These are phyloP conservation scores for Gynostemma pentaphyllum DNA, from an alignment of 306 rosid species.

Conservation along the genomic window DNA sequence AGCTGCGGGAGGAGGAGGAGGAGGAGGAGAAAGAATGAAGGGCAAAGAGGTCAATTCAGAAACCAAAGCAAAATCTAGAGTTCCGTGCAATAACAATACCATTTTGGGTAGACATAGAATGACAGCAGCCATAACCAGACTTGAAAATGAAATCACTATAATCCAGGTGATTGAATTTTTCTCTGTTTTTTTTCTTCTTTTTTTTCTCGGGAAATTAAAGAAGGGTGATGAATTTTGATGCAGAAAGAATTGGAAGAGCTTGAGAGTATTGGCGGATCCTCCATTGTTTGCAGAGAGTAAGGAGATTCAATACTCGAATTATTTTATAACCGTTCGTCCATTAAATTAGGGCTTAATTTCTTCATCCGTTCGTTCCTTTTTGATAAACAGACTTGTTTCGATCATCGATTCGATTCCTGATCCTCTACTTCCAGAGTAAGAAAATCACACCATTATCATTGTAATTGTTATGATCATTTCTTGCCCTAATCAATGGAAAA, in stretches of 20 bases:
- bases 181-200: background rate
- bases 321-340: too few relatives aligned
- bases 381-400: conserved; percentile 61
- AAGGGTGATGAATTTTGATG: conserved; percentile 10
- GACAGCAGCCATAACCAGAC: conserved; percentile 57
- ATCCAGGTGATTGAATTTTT: conserved; percentile 39
- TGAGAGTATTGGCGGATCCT: conserved; percentile 51
- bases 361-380: background rate
- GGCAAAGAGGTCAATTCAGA: background rate
- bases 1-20: too few relatives aligned
- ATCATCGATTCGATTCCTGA: conserved; percentile 54
- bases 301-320: too few relatives aligned
- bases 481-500: background rate
- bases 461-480: background rate
- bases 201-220: background rate
- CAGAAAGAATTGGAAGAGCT: conserved; percentile 64
- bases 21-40: conserved; percentile 6
- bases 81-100: conserved; percentile 20
- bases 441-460: background rate
- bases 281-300: conserved; percentile 65
- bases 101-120: conserved; percentile 69
- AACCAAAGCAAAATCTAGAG: conserved; percentile 10
- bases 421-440: conserved; percentile 81
- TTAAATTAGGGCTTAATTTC: conserved; percentile 6
- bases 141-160: conserved; percentile 48